Percentiles rank a stretch among this genome's conserved stretches.
Conservation (phyloP, 2,329 filamentous ascomycete species). For the Claviceps pusilla region DNA sequence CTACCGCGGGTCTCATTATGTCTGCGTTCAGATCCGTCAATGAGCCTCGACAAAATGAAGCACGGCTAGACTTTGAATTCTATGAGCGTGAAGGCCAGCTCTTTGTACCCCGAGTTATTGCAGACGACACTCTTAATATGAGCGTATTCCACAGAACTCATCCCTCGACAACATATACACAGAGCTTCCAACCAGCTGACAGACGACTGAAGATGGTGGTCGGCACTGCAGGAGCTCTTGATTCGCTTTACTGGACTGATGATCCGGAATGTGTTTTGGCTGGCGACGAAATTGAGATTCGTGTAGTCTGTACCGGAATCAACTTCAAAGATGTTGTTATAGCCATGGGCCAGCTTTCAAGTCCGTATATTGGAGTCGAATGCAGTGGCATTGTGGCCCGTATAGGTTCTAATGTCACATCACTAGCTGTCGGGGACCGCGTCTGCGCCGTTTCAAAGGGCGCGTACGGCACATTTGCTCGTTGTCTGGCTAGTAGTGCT, state of each 20-base stretch:
- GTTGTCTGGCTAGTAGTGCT: conserved; percentile 8
- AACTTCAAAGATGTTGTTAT: conserved; percentile 24
- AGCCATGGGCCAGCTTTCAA: conserved; percentile 10
- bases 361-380: conserved; percentile 11
- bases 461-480: conserved; percentile 14
- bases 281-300: conserved; percentile 25
- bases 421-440: conserved; percentile 9
- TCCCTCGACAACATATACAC: conserved; percentile 13
- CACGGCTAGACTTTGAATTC: conserved; percentile 15
- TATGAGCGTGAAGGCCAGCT: conserved; percentile 15
- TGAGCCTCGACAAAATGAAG: conserved; percentile 1
- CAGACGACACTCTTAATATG: conserved; percentile 9
- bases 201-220: conserved; percentile 25
- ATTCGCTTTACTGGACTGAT: conserved; percentile 27
- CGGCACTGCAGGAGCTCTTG: conserved; percentile 22
- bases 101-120: conserved; percentile 15
- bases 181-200: conserved; percentile 23
- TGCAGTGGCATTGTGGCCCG: conserved; percentile 11
- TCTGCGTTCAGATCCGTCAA: conserved; percentile 9
- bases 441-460: conserved; percentile 13
- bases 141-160: conserved; percentile 15
- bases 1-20: conserved; percentile 19
- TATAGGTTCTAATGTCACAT: conserved; percentile 5
- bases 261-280: conserved; percentile 14
- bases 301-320: conserved; percentile 27